Base-by-base conservation (phyloP, 2,329 filamentous ascomycete genomes). In the Ophiocordyceps camponoti-leonardi region DNA sequence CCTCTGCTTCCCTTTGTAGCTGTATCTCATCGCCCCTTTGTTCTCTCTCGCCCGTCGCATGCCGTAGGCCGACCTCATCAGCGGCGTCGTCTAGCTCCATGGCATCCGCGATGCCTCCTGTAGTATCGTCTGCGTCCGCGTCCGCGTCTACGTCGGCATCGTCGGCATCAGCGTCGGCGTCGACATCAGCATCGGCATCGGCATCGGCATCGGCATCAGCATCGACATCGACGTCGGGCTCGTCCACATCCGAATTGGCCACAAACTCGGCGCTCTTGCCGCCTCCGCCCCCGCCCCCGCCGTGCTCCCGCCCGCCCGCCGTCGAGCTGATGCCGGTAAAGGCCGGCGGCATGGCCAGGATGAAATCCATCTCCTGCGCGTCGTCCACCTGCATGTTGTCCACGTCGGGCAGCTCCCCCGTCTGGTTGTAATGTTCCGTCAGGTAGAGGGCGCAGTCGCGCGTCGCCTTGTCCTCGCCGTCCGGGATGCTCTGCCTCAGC, bases 391-490 rank as follows among this genome's bases (percentile, higher is more conserved):
- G 49, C 19, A 51, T 53, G 28, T 56, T 56, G 2, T 49, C 53
- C 12, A 64, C 51, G 14, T 61, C 58, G 11, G 63, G 63, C 14
- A 65, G 52, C 30, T 56, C 53, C 42, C 58, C 57, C 6, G 53
- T 54, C 45, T 61, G 55, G 42, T 61, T 56, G 43, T 63, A 65
- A 28, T 54, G 46, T 2, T 62, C 56, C 1, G 65, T 41, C 2
- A 68, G 51, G 45, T 58, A 57, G 30, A 58, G 58, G 4, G 64
- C 59, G 45, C 58, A 58, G 18, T 67, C 59, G 31, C 57, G 55
- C 5, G 62, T 57, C 1, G 54, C 53, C 51, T 57, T 59, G 6
- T 49, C 44, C 18, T 62, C 52, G 47, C 54, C 56, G 6, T 50
- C 53, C 0, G 62, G 62, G 1, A 66, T 57, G 1, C 48, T 55